Base-by-base conservation (phyloP, 2,329 filamentous ascomycete genomes). In the Herpotrichia juniperi region DNA sequence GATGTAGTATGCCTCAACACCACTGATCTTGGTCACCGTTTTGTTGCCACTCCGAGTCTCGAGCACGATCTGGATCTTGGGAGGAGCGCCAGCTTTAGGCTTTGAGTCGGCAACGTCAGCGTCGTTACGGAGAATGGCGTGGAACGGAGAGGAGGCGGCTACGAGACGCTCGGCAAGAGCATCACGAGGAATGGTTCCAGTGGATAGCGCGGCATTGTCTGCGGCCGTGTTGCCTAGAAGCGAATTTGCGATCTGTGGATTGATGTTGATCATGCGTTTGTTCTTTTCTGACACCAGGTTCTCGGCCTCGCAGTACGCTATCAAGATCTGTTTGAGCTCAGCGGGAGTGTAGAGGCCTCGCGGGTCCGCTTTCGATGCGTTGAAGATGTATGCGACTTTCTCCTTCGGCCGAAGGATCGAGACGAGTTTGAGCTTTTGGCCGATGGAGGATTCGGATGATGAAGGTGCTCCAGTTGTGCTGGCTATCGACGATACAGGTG, bases 21-120 rank as follows among this genome's bases (percentile, higher is more conserved):
- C 84, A 14, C 78, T 81, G 1, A 88, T 76, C 59, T 83, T 86
- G 2, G 86, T 88, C 2, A 86, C 83, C 2, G 82, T 84, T 71
- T 89, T 89, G 50, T 85, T 85, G 7, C 86, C 85, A 17, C 81
- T 83, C n/a, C 86, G 80, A 16, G 83, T 86, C 64, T 89, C 86
- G 8, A 89, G 73, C 0, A 77, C 78, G 44, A 89, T 79, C 14
- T 78, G 77, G 24, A 86, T 78, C 57, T 86, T 87, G 0, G 87
- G 86, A 5, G 84, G 75, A 1, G 79, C 68, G 1, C 87, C 87
- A 1, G 84, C 76, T 65, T 84, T 87, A 1, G 85, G 82, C 65
- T 87, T 89, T 6, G 71, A 64, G 17, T 74, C 69, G 7, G 67
- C 59, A 3, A 75, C 55, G 12, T 71, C 64, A 16, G 76, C 74